Conservation (phyloP, 2,329 filamentous ascomycete species). For the Monosporascus cannonballus region DNA sequence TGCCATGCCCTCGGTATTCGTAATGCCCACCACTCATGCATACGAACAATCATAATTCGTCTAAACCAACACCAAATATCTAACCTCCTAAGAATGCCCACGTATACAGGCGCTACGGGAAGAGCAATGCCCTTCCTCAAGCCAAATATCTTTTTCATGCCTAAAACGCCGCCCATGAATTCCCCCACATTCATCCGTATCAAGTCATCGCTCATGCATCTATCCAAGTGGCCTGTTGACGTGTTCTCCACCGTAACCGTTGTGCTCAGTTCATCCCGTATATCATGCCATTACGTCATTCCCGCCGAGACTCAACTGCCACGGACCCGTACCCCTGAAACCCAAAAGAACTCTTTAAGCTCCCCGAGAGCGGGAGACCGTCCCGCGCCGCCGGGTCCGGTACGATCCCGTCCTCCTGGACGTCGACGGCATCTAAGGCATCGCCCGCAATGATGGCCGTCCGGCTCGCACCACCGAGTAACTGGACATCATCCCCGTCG, state of each 20-base stretch:
- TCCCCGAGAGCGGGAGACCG: not conserved
- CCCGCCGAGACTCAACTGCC: not conserved
- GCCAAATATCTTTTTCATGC: too few relatives aligned
- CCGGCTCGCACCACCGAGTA: not conserved
- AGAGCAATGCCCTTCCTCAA: too few relatives aligned
- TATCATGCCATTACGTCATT: not conserved
- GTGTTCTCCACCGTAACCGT: not conserved
- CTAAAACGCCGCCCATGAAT: too few relatives aligned
- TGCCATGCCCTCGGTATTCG: too few relatives aligned
- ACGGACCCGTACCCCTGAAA: not conserved
- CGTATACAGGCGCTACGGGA: too few relatives aligned
- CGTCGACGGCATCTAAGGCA: not conserved
- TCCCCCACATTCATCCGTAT: too few relatives aligned
- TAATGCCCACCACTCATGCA: too few relatives aligned
- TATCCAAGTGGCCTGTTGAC: too few relatives aligned
- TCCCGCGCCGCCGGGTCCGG: not conserved
- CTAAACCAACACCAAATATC: too few relatives aligned
- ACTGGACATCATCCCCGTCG: constrained; percentile 9
- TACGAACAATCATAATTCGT: too few relatives aligned
- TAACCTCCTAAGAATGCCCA: too few relatives aligned
- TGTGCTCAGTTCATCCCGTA: not conserved
- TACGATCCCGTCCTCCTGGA: constrained; percentile 1
- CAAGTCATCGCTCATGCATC: too few relatives aligned
- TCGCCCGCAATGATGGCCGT: constrained; percentile 5
- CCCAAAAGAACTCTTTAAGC: not conserved